Evolutionary conservation across 148 eudicot species (phyloP).

Genomic region (Bassia scoparia): DNA sequence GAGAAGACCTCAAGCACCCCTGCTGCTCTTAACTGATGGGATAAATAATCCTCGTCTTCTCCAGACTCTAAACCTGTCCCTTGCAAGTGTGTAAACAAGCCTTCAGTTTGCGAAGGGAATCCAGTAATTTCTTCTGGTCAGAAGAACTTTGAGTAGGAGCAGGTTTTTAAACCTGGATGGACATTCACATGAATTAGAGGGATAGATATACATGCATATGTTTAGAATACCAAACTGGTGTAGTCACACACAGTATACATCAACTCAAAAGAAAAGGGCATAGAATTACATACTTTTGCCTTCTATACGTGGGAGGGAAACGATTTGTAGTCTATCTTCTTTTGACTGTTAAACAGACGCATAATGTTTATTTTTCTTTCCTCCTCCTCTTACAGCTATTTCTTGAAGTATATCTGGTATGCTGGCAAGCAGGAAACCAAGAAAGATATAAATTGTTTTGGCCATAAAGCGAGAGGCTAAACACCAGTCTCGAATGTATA

Average conservation of each 20-base stretch:
- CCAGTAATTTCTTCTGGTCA: constrained; percentile 94
- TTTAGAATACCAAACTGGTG: neutral
- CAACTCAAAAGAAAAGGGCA: neutral
- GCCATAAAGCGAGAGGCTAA: neutral
- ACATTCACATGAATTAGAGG: neutral
- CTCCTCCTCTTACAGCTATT: constrained; percentile 82
- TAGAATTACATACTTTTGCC: constrained; percentile 60
- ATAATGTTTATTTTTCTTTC: constrained; percentile 63
- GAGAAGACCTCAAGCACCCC: constrained; percentile 48
- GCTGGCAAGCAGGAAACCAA: constrained; percentile 40
- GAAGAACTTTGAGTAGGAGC: constrained; percentile 83
- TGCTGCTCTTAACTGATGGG: constrained; percentile 69
- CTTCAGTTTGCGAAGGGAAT: constrained; percentile 88
- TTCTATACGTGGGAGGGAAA: constrained; percentile 83
- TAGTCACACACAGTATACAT: neutral
- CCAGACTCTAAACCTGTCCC: constrained; percentile 86
- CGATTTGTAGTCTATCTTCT: constrained; percentile 65
- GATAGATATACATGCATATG: neutral
- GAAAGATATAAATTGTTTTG: neutral
- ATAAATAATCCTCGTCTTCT: constrained; percentile 84
- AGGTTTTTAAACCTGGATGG: constrained; percentile 67
- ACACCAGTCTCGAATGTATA: neutral
- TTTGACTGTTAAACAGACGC: constrained; percentile 60
- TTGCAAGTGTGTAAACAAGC: constrained; percentile 84
- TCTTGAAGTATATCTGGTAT: constrained; percentile 69